These are phyloP conservation scores for Phalaenopsis aphrodite DNA, from an alignment of 106 monocot genomes.

Conservation along the genomic window DNA sequence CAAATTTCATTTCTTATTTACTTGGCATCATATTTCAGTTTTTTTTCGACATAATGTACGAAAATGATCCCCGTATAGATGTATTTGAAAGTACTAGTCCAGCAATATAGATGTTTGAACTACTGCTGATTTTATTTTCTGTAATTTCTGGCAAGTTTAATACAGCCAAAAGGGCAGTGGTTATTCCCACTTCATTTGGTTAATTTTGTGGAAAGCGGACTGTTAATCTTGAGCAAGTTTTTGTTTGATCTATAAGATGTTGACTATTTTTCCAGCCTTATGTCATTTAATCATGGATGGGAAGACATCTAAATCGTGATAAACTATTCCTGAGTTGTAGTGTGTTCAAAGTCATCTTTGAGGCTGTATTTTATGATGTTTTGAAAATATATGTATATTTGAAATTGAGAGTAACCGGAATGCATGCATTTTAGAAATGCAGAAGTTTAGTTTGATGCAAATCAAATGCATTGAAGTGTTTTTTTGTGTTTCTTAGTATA, in stretches of 20 bases:
- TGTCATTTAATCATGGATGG: background rate
- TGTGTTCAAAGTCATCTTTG: background rate
- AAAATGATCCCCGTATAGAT: no score
- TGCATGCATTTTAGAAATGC: no score
- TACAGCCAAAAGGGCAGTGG: background rate
- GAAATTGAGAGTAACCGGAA: no score
- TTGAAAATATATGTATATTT: no score
- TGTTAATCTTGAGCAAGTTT: background rate
- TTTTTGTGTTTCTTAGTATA: no score
- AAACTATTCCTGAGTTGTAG: background rate
- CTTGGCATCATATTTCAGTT: background rate
- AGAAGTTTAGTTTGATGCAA: no score
- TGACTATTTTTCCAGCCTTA: background rate
- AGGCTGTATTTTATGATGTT: no score
- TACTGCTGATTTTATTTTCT: background rate
- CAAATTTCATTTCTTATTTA: constrained; percentile 15
- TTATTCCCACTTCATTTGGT: background rate
- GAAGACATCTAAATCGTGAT: background rate
- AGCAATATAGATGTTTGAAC: background rate
- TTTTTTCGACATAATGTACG: background rate
- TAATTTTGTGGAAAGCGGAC: background rate
- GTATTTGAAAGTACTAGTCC: background rate
- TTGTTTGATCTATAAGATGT: background rate
- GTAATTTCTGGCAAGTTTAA: background rate
- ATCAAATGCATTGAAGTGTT: no score